phyloP scores from a whole-genome alignment of 108 stramenopile genomes.

The Parmales sp. region DNA sequence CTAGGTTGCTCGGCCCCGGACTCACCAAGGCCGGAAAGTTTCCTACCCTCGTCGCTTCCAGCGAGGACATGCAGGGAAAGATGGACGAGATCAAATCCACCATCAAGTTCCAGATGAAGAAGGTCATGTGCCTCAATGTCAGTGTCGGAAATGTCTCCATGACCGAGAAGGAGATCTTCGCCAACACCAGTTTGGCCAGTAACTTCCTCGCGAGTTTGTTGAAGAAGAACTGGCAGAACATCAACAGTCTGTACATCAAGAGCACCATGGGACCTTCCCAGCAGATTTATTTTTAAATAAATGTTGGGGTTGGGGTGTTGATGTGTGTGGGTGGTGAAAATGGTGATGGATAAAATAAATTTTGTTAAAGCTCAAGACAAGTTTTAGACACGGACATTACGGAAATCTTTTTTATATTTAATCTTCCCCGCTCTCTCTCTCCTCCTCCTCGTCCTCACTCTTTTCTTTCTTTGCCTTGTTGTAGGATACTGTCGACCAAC shows the following conservation, averaged over 20 bases:
- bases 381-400: neutral
- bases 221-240: conserved; percentile 99
- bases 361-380: neutral
- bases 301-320: neutral
- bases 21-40: conserved; percentile 99
- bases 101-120: conserved; percentile 99
- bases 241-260: conserved; percentile 98
- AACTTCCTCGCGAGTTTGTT: conserved; percentile 98
- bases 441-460: neutral
- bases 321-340: neutral
- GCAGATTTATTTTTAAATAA: conserved; percentile 97
- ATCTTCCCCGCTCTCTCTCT: neutral
- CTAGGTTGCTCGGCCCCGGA: conserved; percentile 98
- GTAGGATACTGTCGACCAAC: neutral
- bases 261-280: conserved; percentile 94
- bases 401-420: neutral
- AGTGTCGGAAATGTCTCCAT: conserved; percentile 90
- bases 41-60: conserved; percentile 82
- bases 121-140: conserved; percentile 98
- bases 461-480: neutral
- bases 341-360: neutral
- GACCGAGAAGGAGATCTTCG: conserved; percentile 80
- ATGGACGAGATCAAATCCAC: conserved; percentile 95
- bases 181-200: conserved; percentile 92
- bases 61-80: conserved; percentile 96